phyloP scores from a whole-genome alignment of 1,139 yeast genomes.

The Arxiozyma bovina region DNA sequence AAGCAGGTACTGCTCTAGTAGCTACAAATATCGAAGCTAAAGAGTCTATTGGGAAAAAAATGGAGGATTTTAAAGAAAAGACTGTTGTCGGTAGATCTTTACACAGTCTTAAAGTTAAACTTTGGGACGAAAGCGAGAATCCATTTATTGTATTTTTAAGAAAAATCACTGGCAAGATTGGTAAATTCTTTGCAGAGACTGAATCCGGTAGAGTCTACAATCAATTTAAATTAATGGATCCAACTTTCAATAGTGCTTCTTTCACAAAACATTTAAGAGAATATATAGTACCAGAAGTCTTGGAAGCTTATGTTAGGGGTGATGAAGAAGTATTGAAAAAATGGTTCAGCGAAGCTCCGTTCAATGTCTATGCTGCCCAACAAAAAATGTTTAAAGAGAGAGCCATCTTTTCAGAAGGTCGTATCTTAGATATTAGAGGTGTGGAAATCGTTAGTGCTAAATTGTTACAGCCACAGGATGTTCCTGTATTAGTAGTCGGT shows the following conservation, averaged over 20 bases:
- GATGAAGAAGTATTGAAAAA: conserved; percentile 72
- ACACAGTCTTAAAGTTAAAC: conserved; percentile 52
- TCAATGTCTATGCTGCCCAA: conserved; percentile 87
- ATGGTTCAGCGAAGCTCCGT: conserved; percentile 97
- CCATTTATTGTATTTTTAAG: conserved; percentile 78
- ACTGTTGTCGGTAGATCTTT: conserved; percentile 62
- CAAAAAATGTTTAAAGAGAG: conserved; percentile 90
- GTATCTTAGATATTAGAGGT: conserved; percentile 88
- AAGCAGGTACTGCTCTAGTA: conserved; percentile 79
- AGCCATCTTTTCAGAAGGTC: conserved; percentile 85
- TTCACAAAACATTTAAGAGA: conserved; percentile 82
- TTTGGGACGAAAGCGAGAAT: conserved; percentile 91
- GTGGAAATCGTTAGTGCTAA: conserved; percentile 88
- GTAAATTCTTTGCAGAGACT: conserved; percentile 90
- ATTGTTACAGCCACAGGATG: conserved; percentile 81
- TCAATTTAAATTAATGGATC: conserved; percentile 84
- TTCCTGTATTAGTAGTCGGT: conserved; percentile 87
- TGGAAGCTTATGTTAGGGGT: conserved; percentile 92
- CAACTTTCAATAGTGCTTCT: conserved; percentile 69
- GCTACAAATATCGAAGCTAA: conserved; percentile 73
- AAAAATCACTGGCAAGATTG: conserved; percentile 69
- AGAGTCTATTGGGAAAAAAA: conserved; percentile 60
- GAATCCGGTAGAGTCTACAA: conserved; percentile 88
- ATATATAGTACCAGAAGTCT: conserved; percentile 86
- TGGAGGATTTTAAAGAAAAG: conserved; percentile 61